A percentile compares a stretch with the other conserved stretches of the same genome.
Evolutionary conservation across 495 filamentous ascomycete genomes (phyloP).

Genomic region (Zalerion maritima): DNA sequence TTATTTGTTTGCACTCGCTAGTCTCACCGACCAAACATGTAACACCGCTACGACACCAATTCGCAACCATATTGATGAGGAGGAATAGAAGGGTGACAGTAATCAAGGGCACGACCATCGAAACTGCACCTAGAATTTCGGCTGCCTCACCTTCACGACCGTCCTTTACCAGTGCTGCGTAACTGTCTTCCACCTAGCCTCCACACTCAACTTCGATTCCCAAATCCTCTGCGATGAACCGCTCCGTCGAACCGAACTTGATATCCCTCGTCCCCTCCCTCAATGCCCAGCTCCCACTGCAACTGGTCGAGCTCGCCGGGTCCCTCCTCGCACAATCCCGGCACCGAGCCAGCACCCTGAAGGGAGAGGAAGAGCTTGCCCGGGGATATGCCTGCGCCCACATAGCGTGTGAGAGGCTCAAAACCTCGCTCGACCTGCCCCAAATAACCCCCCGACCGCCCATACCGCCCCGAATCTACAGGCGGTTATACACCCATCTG

Average conservation of each 20-base stretch:
- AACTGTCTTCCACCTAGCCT: too few relatives aligned
- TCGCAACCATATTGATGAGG: too few relatives aligned
- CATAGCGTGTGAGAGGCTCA: conserved; percentile 83
- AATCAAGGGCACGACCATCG: too few relatives aligned
- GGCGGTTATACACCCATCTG: conserved; percentile 68
- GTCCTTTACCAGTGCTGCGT: too few relatives aligned
- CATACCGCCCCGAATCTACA: conserved; percentile 69
- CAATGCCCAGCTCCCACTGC: conserved; percentile 51
- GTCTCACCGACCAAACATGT: too few relatives aligned
- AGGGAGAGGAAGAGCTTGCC: conserved; percentile 77
- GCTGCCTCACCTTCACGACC: too few relatives aligned
- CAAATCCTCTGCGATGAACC: conserved; percentile 50
- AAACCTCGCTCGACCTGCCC: conserved; percentile 71
- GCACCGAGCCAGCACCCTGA: conserved; percentile 60
- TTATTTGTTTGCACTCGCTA: too few relatives aligned
- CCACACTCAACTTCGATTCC: too few relatives aligned
- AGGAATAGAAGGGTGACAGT: too few relatives aligned
- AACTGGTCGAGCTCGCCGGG: conserved; percentile 60
- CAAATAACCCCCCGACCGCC: conserved; percentile 68
- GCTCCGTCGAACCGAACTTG: conserved; percentile 61
- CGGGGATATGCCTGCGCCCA: conserved; percentile 81
- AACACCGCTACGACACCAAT: too few relatives aligned
- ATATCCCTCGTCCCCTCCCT: conserved; percentile 65
- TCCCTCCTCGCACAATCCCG: conserved; percentile 82
- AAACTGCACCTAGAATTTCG: too few relatives aligned